Base-by-base conservation (phyloP, 2,329 filamentous ascomycete species). In the Colletotrichum tofieldiae region DNA sequence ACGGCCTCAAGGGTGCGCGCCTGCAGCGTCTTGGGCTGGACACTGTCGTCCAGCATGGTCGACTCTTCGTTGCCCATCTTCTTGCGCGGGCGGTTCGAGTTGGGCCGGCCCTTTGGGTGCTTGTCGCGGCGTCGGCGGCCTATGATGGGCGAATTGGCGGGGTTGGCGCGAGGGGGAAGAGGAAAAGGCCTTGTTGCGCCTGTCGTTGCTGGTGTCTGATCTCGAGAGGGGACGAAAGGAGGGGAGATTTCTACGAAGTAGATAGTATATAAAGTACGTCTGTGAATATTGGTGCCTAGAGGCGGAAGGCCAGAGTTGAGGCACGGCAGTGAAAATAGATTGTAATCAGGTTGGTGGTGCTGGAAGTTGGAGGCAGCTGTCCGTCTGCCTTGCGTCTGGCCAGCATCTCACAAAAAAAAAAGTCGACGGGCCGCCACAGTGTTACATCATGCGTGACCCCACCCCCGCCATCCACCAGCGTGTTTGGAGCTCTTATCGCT, bases 41-140 rank as follows among this genome's bases (percentile, higher is more conserved):
- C 90, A 74, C 88, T 87, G 74, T 93, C 90, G 78, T 92, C 89
- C 74, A 95, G 82, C 65, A 89, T 84, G 41, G 84, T 86, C 32
- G 94, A 97, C 75, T 91, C 87, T 79, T 97, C 94, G 81, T 98
- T 94, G 71, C 95, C 95, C 96, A 98, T 98, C 67, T 85, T 94
- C 77, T 77, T 80, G 75, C 76, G 77, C 54, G 65, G 65, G 66
- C 78, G 74, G 77, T 79, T 77, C 76, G 77, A 70, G 80, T 79
- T 76, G 78, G 76, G 39, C 78, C 76, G 72, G 79, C 78, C 78
- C 62, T 79, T 77, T 74, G 81, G 77, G 67, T 83, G 78, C 58
- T 79, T 79, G 66, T 80, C 75, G 71, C 80, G 81, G 70, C 79
- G 81, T 77, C 80, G 79, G 74, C 82, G 81, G 77, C 82, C 82